These are phyloP conservation scores for Geoglossum cookeanum DNA, from an alignment of 2,329 filamentous ascomycete genomes.

Conservation along the genomic window DNA sequence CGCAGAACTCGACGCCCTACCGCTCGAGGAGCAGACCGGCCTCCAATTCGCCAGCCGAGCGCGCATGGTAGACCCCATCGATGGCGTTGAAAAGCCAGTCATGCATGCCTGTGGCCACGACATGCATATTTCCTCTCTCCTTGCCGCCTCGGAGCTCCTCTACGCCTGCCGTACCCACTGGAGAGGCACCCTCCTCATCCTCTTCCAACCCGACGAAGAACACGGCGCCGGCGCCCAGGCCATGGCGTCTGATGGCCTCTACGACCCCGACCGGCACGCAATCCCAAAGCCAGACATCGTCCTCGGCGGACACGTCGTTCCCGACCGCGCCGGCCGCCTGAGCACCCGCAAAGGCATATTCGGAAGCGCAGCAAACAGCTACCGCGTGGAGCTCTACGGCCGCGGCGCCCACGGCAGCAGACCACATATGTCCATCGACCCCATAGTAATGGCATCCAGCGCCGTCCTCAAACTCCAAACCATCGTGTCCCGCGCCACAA, in stretches of 20 bases:
- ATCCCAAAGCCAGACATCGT: constrained; percentile 35
- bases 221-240: constrained; percentile 39
- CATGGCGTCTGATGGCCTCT: constrained; percentile 42
- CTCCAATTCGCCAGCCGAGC: constrained; percentile 34
- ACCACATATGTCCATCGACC: constrained; percentile 37
- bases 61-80: constrained; percentile 21
- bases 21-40: constrained; percentile 35
- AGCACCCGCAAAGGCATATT: constrained; percentile 21
- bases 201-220: constrained; percentile 53
- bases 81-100: constrained; percentile 32
- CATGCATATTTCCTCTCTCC: constrained; percentile 39
- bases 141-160: constrained; percentile 36
- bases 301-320: constrained; percentile 38
- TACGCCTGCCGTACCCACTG: constrained; percentile 27
- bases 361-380: constrained; percentile 25
- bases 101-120: constrained; percentile 56
- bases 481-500: constrained; percentile 36
- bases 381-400: constrained; percentile 36
- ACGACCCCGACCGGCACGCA: constrained; percentile 21
- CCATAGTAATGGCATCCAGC: constrained; percentile 36
- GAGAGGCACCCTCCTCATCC: constrained; percentile 41
- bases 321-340: constrained; percentile 22
- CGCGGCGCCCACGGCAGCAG: constrained; percentile 38
- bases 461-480: constrained; percentile 38
- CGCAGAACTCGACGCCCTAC: constrained; percentile 43